These are phyloP conservation scores for Chiua virens DNA, from an alignment of 768 basidiomycete genomes.

Conservation along the genomic window DNA sequence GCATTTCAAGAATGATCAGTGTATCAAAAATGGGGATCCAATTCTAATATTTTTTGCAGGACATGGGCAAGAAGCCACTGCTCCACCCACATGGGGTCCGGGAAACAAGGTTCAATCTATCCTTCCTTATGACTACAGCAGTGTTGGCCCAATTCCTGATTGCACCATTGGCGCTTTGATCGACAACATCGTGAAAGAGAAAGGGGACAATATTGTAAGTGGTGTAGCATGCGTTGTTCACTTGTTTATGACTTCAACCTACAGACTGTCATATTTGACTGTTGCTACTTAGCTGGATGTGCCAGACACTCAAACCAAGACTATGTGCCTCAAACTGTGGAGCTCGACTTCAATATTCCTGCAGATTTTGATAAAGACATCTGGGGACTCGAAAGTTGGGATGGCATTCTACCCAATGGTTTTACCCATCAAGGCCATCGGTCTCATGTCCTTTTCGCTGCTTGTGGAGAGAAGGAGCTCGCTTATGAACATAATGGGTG, in stretches of 20 bases:
- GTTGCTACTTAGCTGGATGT: conserved; percentile 43
- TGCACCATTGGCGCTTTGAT: conserved; percentile 40
- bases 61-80: conserved; percentile 37
- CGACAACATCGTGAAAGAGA: conserved; percentile 35
- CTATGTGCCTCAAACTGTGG: conserved; percentile 5
- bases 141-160: conserved; percentile 41
- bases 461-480: conserved; percentile 37
- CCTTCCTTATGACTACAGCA: conserved; percentile 36
- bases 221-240: not conserved
- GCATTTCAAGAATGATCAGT: conserved; percentile 25
- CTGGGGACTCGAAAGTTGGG: conserved; percentile 15
- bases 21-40: conserved; percentile 29
- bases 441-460: conserved; percentile 44
- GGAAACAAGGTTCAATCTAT: conserved; percentile 27
- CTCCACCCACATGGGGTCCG: conserved; percentile 25
- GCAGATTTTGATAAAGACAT: conserved; percentile 28
- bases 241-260: not conserved
- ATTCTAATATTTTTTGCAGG: conserved; percentile 47
- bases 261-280: conserved; percentile 48
- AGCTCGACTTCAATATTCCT: conserved; percentile 1
- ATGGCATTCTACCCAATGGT: conserved; percentile 9
- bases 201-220: conserved; percentile 47
- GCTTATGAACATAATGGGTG: conserved; percentile 28
- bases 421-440: conserved; percentile 29
- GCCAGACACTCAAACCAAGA: conserved; percentile 19